Conservation (phyloP, 495 filamentous ascomycete species). For the Penicillium coprophilum region DNA sequence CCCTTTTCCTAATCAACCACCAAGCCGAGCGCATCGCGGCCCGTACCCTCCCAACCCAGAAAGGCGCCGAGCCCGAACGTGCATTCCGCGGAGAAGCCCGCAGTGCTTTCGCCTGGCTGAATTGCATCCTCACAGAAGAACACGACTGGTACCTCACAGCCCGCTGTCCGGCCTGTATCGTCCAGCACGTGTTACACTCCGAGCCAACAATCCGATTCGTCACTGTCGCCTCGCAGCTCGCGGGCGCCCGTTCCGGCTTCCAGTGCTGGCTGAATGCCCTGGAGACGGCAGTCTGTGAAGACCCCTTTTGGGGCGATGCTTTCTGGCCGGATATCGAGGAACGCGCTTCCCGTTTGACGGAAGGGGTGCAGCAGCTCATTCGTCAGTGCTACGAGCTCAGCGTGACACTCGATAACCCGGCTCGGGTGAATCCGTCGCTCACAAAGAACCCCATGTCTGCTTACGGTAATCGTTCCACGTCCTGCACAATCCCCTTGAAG, state of each 20-base stretch:
- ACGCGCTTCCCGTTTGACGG: constrained; percentile 50
- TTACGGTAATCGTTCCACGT: constrained; percentile 17
- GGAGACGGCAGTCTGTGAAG: constrained; percentile 51
- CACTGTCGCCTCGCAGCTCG: constrained; percentile 54
- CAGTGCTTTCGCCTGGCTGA: constrained; percentile 59
- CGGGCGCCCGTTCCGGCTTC: constrained; percentile 49
- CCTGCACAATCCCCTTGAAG: constrained; percentile 32
- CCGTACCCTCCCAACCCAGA: constrained; percentile 43
- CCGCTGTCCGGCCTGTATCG: constrained; percentile 59
- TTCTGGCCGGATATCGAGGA: constrained; percentile 57
- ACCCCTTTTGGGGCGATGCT: constrained; percentile 57
- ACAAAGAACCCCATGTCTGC: constrained; percentile 18
- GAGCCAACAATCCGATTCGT: constrained; percentile 61
- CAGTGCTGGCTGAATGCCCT: constrained; percentile 56
- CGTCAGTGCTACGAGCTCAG: constrained; percentile 53
- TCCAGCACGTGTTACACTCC: constrained; percentile 53
- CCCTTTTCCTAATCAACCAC: constrained; percentile 56
- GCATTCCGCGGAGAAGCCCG: constrained; percentile 59
- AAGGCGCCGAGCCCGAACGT: constrained; percentile 55
- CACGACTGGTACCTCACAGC: constrained; percentile 57
- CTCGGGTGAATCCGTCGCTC: constrained; percentile 24
- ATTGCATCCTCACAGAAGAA: constrained; percentile 58
- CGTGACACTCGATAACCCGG: constrained; percentile 28
- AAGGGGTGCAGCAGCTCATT: constrained; percentile 55
- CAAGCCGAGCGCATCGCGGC: constrained; percentile 52